Base-by-base conservation (phyloP, 495 filamentous ascomycete genomes). In the Aspergillus panamensis region DNA sequence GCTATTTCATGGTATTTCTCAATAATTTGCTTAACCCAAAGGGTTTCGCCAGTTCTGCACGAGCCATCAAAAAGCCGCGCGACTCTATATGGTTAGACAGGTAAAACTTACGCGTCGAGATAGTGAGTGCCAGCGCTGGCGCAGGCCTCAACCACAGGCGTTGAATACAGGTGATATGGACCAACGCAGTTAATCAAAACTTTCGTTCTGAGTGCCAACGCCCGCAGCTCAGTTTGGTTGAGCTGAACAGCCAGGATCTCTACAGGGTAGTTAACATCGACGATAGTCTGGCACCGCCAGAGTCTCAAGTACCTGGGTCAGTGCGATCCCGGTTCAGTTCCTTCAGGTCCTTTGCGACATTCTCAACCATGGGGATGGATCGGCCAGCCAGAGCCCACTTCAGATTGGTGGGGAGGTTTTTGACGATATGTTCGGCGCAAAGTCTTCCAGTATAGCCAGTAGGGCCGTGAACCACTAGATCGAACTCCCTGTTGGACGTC, bases 331-430 rank as follows among this genome's bases (percentile, higher is more conserved):
- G 75, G 69, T 91, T 90, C 43, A 90, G 68, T 14, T 66, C 55
- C 57, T 84, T 83, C 65, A 89, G 79, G 54, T 87, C 81, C 59
- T 83, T 71, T n/a, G 82, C 81, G 21, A 96, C 71, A 19, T 72
- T 65, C 59, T 87, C 79, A 12, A 97, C 79, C 69, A 95, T 97
- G 44, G 73, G 67, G 21, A 75, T 72, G 8, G 90, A 92, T 29
- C 93, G 87, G 16, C 93, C 93, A 9, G 92, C 90, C 48, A 96
- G 75, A 21, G 92, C 93, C 93, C 93, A 97, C 76, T 84, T 92
- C 21, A 96, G 69, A 67, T 88, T 76, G 8, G 90, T 93, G 1
- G 93, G 91, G 2, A 90, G 80, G 54, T 83, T 72, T 39, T 80
- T 80, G 40, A 87, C 78, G 58, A 96, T 90, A 67, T 94, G 81